phyloP scores from a whole-genome alignment of 768 basidiomycete species.

The Boletus bicolor region DNA sequence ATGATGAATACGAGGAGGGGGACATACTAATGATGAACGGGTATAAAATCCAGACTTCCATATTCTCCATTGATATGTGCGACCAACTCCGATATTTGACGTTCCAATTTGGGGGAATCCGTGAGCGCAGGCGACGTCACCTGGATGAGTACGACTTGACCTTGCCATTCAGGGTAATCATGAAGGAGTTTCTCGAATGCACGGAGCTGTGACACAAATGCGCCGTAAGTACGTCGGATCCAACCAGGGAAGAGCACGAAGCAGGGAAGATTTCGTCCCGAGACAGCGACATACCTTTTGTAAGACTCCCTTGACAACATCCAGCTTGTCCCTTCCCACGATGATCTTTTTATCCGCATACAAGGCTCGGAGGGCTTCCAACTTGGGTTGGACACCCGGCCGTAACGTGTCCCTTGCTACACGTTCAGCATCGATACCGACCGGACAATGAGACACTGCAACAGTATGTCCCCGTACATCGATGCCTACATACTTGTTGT shows the following conservation, averaged over 20 bases:
- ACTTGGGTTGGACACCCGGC: conserved; percentile 86
- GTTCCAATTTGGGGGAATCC: conserved; percentile 91
- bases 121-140: conserved; percentile 92
- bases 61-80: conserved; percentile 95
- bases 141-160: conserved; percentile 75
- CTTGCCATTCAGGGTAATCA: conserved; percentile 94
- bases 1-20: background rate
- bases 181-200: conserved; percentile 93
- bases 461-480: conserved; percentile 87
- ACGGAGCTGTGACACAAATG: conserved; percentile 57
- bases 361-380: conserved; percentile 74
- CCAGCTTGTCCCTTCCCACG: conserved; percentile 94
- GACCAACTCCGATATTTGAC: conserved; percentile 90
- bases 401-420: conserved; percentile 80
- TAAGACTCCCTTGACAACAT: conserved; percentile 96
- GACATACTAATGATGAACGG: conserved; percentile 95
- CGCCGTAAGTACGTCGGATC: background rate
- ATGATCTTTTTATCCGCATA: conserved; percentile 99
- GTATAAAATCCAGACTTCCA: conserved; percentile 91
- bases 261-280: no score
- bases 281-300: conserved; percentile 66
- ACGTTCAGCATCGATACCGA: conserved; percentile 91
- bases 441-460: conserved; percentile 85
- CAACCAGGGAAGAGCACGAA: background rate
- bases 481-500: conserved; percentile 43